Percentiles rank a stretch among this genome's conserved stretches.
Evolutionary conservation across 2,329 filamentous ascomycete genomes (phyloP).

Genomic region (Emmonsiellopsis sp.): DNA sequence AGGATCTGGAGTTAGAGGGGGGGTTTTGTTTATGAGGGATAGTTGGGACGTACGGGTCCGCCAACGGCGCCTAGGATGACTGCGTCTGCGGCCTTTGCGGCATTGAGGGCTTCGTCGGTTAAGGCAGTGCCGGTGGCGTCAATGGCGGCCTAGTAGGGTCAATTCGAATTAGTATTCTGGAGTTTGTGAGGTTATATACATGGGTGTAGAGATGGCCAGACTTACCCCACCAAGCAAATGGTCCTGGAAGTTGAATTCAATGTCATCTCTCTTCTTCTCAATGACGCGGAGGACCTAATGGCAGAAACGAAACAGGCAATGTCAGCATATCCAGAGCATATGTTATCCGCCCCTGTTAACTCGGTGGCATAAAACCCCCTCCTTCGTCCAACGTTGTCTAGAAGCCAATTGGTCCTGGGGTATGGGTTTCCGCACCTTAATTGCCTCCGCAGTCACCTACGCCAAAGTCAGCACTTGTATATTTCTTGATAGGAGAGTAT

Average conservation of each 20-base stretch:
- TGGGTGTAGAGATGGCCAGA: slow-evolving; percentile 16
- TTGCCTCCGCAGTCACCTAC: slow-evolving; percentile 70
- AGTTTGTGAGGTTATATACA: too few relatives aligned
- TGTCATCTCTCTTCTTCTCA: slow-evolving; percentile 59
- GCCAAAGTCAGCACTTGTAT: slow-evolving; percentile 8
- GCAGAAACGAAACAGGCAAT: background rate
- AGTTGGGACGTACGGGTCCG: slow-evolving; percentile 49
- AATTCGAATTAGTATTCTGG: background rate
- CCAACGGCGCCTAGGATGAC: slow-evolving; percentile 90
- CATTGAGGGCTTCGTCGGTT: slow-evolving; percentile 71
- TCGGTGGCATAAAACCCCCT: background rate
- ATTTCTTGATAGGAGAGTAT: background rate
- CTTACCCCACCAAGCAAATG: slow-evolving; percentile 86
- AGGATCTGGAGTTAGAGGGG: slow-evolving; percentile 20
- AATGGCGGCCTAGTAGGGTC: slow-evolving; percentile 63
- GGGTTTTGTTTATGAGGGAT: slow-evolving; percentile 3
- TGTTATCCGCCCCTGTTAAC: background rate
- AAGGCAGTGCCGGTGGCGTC: slow-evolving; percentile 68
- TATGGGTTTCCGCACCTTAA: slow-evolving; percentile 53
- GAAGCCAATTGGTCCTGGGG: background rate
- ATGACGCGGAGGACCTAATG: slow-evolving; percentile 66
- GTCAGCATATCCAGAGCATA: background rate
- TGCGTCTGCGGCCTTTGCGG: slow-evolving; percentile 77
- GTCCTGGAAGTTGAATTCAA: slow-evolving; percentile 82
- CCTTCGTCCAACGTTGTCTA: background rate